Evolutionary conservation across 2,329 filamentous ascomycete genomes (phyloP), one percentile per base, ranked within the genome.

Genomic region (Cladophialophora carrionii): DNA sequence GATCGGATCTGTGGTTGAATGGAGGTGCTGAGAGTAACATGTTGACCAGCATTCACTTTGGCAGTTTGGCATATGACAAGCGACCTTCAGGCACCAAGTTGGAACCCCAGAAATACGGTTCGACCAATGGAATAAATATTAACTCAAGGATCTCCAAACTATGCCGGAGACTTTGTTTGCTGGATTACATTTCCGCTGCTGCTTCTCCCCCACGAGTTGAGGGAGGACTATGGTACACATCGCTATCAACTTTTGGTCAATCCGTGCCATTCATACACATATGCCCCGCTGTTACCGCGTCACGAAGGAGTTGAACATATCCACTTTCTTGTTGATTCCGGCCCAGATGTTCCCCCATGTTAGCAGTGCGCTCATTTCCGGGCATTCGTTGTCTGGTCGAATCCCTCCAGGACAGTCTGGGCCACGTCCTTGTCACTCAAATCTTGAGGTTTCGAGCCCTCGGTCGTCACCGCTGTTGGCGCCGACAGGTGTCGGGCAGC

Each of bases 351-450:
- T 41, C 37, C 54, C 31, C 14, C 32, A 43, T 29, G 2, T 54
- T 29, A 24, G 32, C 22, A 26, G 37, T 22, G 4, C 14, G 4
- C 57, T 71, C 70, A 75, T 57, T 71, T 73, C 63, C 73, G 75
- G 57, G 73, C 72, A 61, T 76, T 70, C 57, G 74, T 76, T 52
- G 75, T 74, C 66, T 78, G 69, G 20, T 84, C 81, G 68, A 84
- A 84, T 2, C 79, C 77, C 52, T 80, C 79, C 41, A 84, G 73
- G 63, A 83, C 81, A 62, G 76, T 81, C 61, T 81, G 76, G 57
- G 81, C 78, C 70, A 83, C 79, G 61, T 79, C 77, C 29, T 79
- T 74, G 29, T 75, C 75, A 9, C 76, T 75, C 7, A 71, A 70
- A 55, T 71, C 68, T 41, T 75, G 68, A 20, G 73, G 12, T 52